These are phyloP conservation scores for Nannochloropsis gaditana DNA, from an alignment of 108 stramenopile species.

Conservation along the genomic window DNA sequence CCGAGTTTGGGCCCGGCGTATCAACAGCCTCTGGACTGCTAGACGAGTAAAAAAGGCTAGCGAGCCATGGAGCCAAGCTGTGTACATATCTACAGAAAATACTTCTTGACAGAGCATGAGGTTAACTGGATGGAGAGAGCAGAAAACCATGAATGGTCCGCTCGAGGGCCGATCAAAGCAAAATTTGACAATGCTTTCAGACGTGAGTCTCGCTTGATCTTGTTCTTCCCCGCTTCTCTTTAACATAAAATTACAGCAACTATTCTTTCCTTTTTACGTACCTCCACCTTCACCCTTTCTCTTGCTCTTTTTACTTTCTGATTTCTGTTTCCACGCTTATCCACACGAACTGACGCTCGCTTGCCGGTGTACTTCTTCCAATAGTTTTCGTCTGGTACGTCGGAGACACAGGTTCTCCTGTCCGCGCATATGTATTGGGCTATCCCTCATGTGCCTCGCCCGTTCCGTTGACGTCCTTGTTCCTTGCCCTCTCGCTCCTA, in stretches of 20 bases:
- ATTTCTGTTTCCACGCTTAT: not conserved
- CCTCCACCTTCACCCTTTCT: not conserved
- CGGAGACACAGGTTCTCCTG: not conserved
- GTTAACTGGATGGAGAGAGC: too few relatives aligned
- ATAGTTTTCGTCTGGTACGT: too few relatives aligned
- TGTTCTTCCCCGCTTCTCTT: not conserved
- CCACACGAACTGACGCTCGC: not conserved
- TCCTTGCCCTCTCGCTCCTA: not conserved
- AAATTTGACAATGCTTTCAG: not conserved
- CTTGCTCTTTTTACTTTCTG: not conserved
- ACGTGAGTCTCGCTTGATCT: not conserved
- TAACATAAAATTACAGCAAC: not conserved
- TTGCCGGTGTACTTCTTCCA: not conserved
- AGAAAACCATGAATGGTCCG: too few relatives aligned
- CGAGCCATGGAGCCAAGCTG: too few relatives aligned
- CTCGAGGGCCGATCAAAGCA: too few relatives aligned
- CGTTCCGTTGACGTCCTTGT: not conserved
- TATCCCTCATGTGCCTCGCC: too few relatives aligned
- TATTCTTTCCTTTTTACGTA: not conserved
- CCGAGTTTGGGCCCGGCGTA: not conserved
- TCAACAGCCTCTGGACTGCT: not conserved
- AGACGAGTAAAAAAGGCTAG: not conserved
- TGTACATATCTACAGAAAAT: too few relatives aligned
- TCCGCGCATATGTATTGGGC: not conserved
- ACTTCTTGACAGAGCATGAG: too few relatives aligned